phyloP scores from a whole-genome alignment of 1,139 yeast genomes.

The Scheffersomyces illinoinensis region DNA sequence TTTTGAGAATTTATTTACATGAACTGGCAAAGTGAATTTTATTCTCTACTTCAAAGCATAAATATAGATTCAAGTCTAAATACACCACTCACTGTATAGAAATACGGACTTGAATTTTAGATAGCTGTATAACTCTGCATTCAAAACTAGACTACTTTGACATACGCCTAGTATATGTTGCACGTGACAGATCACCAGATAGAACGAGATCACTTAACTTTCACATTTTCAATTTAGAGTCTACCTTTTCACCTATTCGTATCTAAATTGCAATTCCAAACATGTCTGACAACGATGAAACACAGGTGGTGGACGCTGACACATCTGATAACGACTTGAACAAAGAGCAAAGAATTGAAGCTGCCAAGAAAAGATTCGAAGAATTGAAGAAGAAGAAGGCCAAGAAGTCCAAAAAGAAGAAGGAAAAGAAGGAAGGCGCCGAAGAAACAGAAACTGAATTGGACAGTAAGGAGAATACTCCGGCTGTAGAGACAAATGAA shows the following conservation, averaged over 20 bases:
- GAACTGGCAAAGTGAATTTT: no score
- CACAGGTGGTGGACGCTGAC: conserved; percentile 3
- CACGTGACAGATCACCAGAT: neutral
- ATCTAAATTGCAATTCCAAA: neutral
- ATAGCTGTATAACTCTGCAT: no score
- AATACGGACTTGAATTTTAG: no score
- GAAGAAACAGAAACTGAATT: conserved; percentile 8
- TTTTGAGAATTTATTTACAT: no score
- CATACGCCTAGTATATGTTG: neutral
- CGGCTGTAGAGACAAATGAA: conserved; percentile 4
- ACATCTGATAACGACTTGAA: conserved; percentile 26
- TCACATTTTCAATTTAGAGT: no score
- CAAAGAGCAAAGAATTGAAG: conserved; percentile 61
- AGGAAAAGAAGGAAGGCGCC: conserved; percentile 6
- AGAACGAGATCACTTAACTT: neutral
- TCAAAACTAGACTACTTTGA: no score
- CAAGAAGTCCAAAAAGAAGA: conserved; percentile 25
- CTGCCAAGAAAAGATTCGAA: conserved; percentile 64
- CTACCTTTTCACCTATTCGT: neutral
- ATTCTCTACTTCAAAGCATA: no score
- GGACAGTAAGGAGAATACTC: conserved; percentile 1
- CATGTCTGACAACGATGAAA: conserved; percentile 6
- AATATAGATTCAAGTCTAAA: no score
- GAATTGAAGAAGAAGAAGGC: conserved; percentile 64
- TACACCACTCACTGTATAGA: no score